Evolutionary conservation across 2,329 filamentous ascomycete genomes (phyloP).

Genomic region (Nannizziopsis barbatae): DNA sequence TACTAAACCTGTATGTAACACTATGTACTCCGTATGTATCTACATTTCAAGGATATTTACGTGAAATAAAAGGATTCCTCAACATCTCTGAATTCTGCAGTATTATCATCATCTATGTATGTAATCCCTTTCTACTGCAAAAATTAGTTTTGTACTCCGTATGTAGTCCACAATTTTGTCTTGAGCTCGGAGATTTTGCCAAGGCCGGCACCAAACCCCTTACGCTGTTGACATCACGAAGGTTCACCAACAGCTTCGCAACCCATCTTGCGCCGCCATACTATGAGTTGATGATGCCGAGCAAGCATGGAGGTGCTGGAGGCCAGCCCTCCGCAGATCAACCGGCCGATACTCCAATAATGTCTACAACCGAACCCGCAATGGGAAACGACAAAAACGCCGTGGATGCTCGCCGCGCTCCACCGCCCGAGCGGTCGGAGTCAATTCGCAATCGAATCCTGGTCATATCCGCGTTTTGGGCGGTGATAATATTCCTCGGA

Average conservation of each 20-base stretch:
- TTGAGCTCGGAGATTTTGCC: too few species aligned
- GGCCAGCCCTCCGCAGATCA: conserved; percentile 1
- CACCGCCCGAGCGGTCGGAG: conserved; percentile 66
- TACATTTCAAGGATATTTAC: too few species aligned
- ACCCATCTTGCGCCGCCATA: neutral
- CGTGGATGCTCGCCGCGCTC: conserved; percentile 25
- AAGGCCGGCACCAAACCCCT: too few species aligned
- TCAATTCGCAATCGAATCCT: conserved; percentile 57
- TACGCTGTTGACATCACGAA: too few species aligned
- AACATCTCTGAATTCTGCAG: too few species aligned
- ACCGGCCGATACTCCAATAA: neutral
- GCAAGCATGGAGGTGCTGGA: conserved; percentile 11
- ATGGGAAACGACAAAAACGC: conserved; percentile 1
- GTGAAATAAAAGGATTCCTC: too few species aligned
- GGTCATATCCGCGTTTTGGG: conserved; percentile 84
- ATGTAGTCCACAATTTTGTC: too few species aligned
- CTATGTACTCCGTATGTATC: too few species aligned
- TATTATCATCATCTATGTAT: too few species aligned
- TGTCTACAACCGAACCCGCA: neutral
- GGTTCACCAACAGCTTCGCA: neutral
- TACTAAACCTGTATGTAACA: too few species aligned
- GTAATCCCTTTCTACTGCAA: too few species aligned
- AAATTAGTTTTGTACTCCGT: too few species aligned
- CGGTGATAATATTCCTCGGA: conserved; percentile 68
- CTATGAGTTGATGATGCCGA: conserved; percentile 14